These are phyloP conservation scores for Dothistroma pini DNA, from an alignment of 2,329 filamentous ascomycete genomes.

Conservation along the genomic window DNA sequence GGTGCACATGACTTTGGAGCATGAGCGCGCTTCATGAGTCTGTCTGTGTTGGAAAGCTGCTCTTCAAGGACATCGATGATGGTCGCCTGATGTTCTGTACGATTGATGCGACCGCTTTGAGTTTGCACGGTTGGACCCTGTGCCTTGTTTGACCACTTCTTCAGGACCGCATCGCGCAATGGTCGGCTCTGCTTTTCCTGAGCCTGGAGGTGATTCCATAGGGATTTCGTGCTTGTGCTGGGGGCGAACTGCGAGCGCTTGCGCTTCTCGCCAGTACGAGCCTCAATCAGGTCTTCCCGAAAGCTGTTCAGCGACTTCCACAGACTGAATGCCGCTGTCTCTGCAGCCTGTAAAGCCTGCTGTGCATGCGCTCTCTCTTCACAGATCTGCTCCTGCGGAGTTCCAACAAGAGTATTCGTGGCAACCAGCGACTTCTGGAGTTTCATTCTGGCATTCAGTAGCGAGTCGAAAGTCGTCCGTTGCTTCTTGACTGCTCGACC, in stretches of 20 bases:
- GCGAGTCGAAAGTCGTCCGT: slow-evolving; percentile 77
- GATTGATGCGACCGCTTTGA: slow-evolving; percentile 58
- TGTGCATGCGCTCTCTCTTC: slow-evolving; percentile 36
- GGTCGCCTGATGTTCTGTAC: slow-evolving; percentile 57
- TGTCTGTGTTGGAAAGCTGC: slow-evolving; percentile 63
- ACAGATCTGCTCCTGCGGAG: slow-evolving; percentile 36
- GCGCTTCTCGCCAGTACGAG: slow-evolving; percentile 57
- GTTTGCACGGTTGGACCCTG: slow-evolving; percentile 57
- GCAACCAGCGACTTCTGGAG: slow-evolving; percentile 86
- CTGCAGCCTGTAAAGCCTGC: slow-evolving; percentile 66
- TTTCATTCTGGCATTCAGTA: slow-evolving; percentile 86
- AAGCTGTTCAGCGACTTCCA: slow-evolving; percentile 76
- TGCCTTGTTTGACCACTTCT: slow-evolving; percentile 88
- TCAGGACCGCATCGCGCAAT: slow-evolving; percentile 67
- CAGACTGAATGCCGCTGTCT: slow-evolving; percentile 78
- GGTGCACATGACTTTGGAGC: slow-evolving; percentile 75
- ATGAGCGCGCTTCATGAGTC: slow-evolving; percentile 65
- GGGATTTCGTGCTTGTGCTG: slow-evolving; percentile 58
- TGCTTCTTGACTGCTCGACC: slow-evolving; percentile 83
- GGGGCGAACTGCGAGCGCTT: slow-evolving; percentile 50
- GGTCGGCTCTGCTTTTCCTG: slow-evolving; percentile 59
- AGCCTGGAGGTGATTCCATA: slow-evolving; percentile 69
- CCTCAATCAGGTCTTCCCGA: slow-evolving; percentile 57
- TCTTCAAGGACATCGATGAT: slow-evolving; percentile 66
- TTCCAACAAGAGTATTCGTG: slow-evolving; percentile 64